phyloP scores from a whole-genome alignment of 2,329 filamentous ascomycete genomes.

The Penicillium glabrum region DNA sequence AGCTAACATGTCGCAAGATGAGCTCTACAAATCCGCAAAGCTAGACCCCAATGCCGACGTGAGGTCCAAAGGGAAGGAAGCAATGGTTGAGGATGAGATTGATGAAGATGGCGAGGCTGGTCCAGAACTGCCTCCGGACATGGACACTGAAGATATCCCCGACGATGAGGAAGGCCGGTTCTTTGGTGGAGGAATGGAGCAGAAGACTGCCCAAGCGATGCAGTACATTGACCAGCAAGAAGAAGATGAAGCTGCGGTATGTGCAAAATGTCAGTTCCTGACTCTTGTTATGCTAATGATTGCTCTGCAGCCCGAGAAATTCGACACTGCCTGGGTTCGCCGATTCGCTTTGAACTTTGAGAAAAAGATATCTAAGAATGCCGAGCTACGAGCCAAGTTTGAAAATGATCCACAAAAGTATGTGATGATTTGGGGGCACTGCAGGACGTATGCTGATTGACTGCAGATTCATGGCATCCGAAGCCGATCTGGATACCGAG shows the following conservation, averaged over 20 bases:
- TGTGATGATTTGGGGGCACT: constrained; percentile 8
- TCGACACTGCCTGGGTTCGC: constrained; percentile 81
- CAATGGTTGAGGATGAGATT: constrained; percentile 49
- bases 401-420: constrained; percentile 75
- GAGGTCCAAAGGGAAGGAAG: constrained; percentile 46
- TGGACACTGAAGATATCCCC: constrained; percentile 57
- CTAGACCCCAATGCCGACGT: constrained; percentile 51
- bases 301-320: constrained; percentile 61
- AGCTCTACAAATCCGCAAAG: constrained; percentile 62
- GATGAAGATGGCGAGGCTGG: constrained; percentile 53
- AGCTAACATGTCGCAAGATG: constrained; percentile 52
- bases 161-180: constrained; percentile 94
- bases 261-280: not conserved
- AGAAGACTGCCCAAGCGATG: constrained; percentile 76
- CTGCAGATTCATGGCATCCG: constrained; percentile 68
- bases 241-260: constrained; percentile 49
- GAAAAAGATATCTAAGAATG: constrained; percentile 86
- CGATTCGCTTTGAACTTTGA: constrained; percentile 81
- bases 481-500: constrained; percentile 85
- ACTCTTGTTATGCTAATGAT: constrained; percentile 20
- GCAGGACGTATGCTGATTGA: constrained; percentile 17
- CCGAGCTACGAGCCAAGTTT: constrained; percentile 81
- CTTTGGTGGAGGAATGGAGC: constrained; percentile 86
- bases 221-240: constrained; percentile 80
- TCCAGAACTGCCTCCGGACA: constrained; percentile 57